Conservation (phyloP, 768 basidiomycete genomes). For the Naganishia antarctica region DNA sequence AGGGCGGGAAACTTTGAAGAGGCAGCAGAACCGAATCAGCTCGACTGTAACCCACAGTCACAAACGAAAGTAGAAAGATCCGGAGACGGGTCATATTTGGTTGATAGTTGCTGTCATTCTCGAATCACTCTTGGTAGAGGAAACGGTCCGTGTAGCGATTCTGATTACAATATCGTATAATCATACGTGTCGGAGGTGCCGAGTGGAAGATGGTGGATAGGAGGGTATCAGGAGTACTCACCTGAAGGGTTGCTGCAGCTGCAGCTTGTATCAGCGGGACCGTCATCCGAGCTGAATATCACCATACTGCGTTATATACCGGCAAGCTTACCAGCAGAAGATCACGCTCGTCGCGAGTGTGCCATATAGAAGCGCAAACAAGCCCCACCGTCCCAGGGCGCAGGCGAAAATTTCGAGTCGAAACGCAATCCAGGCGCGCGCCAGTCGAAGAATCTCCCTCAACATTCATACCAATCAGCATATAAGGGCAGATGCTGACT, state of each 20-base stretch:
- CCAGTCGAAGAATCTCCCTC: neutral
- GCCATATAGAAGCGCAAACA: neutral
- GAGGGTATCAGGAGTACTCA: neutral
- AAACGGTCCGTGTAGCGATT: conserved; percentile 29
- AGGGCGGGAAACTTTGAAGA: too few species aligned
- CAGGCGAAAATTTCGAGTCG: conserved; percentile 5
- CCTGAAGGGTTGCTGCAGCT: neutral
- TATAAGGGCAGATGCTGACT: neutral
- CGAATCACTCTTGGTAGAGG: conserved; percentile 6
- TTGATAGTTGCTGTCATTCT: conserved; percentile 26
- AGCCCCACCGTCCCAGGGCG: too few species aligned
- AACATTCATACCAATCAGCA: neutral
- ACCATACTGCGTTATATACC: neutral
- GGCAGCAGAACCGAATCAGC: conserved; percentile 10
- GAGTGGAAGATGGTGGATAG: neutral
- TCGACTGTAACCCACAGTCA: neutral
- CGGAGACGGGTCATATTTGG: conserved; percentile 18
- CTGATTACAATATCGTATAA: conserved; percentile 28
- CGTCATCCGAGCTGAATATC: too few species aligned
- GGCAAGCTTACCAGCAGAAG: too few species aligned
- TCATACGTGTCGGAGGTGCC: conserved; percentile 20
- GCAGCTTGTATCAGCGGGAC: neutral
- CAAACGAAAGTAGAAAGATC: neutral
- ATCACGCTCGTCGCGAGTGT: neutral
- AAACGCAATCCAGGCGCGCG: neutral